phyloP scores from a whole-genome alignment of 2,329 filamentous ascomycete genomes.

The Cylindrodendrum hubeiense region DNA sequence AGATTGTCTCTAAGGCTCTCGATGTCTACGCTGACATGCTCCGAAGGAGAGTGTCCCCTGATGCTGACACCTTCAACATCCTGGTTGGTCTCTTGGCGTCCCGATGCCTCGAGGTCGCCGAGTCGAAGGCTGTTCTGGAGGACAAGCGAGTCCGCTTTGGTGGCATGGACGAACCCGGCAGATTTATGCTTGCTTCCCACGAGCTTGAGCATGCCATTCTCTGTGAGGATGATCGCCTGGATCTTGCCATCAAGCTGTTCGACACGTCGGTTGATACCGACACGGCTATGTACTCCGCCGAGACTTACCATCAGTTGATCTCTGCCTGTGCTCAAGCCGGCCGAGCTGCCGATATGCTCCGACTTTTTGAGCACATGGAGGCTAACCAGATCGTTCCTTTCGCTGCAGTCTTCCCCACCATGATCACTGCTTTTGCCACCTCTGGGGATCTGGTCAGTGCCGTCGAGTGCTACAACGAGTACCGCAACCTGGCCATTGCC shows the following conservation, averaged over 20 bases:
- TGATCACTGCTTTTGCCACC: conserved; percentile 94
- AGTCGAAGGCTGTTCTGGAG: conserved; percentile 79
- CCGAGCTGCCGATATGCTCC: conserved; percentile 88
- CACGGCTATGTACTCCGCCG: conserved; percentile 77
- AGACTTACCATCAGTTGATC: conserved; percentile 88
- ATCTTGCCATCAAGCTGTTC: conserved; percentile 88
- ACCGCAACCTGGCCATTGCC: conserved; percentile 87
- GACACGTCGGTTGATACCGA: conserved; percentile 77
- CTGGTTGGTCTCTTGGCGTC: conserved; percentile 85
- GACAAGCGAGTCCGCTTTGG: conserved; percentile 87
- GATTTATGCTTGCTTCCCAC: conserved; percentile 90
- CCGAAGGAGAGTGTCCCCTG: conserved; percentile 82
- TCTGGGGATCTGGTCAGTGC: conserved; percentile 87
- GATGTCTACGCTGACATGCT: conserved; percentile 99
- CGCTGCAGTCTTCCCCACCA: conserved; percentile 86
- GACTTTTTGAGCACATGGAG: conserved; percentile 94
- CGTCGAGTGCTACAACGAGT: conserved; percentile 96
- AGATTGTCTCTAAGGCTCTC: conserved; percentile 90
- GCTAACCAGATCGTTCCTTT: conserved; percentile 78
- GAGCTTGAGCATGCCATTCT: conserved; percentile 90
- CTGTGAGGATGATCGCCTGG: conserved; percentile 87
- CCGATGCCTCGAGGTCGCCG: conserved; percentile 82
- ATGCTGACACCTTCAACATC: conserved; percentile 88
- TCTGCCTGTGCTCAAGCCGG: conserved; percentile 87
- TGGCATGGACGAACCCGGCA: conserved; percentile 84